phyloP scores from a whole-genome alignment of 805 yeast genomes.

The Jamesozyma hellenica region DNA sequence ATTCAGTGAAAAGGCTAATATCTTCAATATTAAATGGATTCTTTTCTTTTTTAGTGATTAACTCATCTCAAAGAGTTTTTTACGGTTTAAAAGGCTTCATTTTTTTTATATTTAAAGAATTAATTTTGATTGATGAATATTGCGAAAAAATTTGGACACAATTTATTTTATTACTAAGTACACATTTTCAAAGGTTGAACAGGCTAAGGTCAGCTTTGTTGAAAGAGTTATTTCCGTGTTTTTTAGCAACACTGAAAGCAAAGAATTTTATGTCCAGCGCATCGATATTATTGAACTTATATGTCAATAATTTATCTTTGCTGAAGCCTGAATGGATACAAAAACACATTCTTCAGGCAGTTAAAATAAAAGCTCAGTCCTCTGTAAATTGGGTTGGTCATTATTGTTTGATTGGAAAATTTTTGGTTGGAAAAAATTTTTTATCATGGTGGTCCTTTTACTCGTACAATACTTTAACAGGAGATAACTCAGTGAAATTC shows the following conservation, averaged over 20 bases:
- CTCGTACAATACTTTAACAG: slow-evolving; percentile 16
- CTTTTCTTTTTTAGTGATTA: slow-evolving; percentile 6
- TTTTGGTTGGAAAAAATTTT: slow-evolving; percentile 12
- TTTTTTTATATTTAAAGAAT: background rate
- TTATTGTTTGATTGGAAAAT: slow-evolving; percentile 20
- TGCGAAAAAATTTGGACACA: slow-evolving; percentile 6
- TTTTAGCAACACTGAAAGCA: background rate
- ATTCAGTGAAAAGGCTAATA: slow-evolving; percentile 1
- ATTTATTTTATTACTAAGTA: background rate
- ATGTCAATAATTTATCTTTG: slow-evolving; percentile 6
- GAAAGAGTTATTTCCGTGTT: background rate
- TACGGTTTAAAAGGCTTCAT: slow-evolving; percentile 9
- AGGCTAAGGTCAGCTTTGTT: background rate
- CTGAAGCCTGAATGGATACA: slow-evolving; percentile 18
- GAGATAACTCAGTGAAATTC: slow-evolving; percentile 6
- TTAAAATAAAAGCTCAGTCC: slow-evolving; percentile 10
- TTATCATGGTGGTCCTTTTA: slow-evolving; percentile 28
- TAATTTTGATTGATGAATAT: slow-evolving; percentile 2
- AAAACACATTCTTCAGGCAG: slow-evolving; percentile 14
- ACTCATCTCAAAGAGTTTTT: slow-evolving; percentile 6
- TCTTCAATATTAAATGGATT: slow-evolving; percentile 1
- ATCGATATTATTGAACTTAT: slow-evolving; percentile 5
- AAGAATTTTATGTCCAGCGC: slow-evolving; percentile 1
- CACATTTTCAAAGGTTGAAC: background rate
- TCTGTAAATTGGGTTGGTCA: slow-evolving; percentile 14